A percentile compares a stretch with the other conserved stretches of the same genome.
Evolutionary conservation across 2,329 filamentous ascomycete genomes (phyloP).

Genomic region (Penicillium sp.): DNA sequence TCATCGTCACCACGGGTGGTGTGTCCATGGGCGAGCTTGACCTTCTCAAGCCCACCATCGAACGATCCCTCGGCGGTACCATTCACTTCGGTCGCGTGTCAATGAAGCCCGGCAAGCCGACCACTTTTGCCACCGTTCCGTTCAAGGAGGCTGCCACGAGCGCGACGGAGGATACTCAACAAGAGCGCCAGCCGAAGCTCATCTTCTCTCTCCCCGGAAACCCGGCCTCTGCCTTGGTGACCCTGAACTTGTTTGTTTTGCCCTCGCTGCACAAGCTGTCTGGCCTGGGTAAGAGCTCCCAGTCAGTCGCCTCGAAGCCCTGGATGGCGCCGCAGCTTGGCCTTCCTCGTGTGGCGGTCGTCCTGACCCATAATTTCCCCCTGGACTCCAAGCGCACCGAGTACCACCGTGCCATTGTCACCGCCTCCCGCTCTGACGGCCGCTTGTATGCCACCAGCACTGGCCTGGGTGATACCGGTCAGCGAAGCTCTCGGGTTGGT

Average conservation of each 20-base stretch:
- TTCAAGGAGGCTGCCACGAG: slow-evolving; percentile 50
- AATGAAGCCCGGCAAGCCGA: slow-evolving; percentile 98
- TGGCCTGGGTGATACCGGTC: slow-evolving; percentile 61
- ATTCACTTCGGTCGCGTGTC: slow-evolving; percentile 95
- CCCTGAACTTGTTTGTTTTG: slow-evolving; percentile 90
- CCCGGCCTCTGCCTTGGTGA: slow-evolving; percentile 88
- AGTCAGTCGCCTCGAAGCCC: slow-evolving; percentile 16
- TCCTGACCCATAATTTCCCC: slow-evolving; percentile 69
- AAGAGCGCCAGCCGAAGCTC: slow-evolving; percentile 63
- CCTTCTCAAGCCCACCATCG: slow-evolving; percentile 92
- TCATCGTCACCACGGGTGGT: slow-evolving; percentile 89
- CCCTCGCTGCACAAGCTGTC: slow-evolving; percentile 78
- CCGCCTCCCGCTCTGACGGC: slow-evolving; percentile 64
- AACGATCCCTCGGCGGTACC: slow-evolving; percentile 82
- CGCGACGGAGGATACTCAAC: slow-evolving; percentile 44
- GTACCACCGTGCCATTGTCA: slow-evolving; percentile 83
- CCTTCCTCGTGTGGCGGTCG: slow-evolving; percentile 71
- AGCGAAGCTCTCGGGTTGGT: slow-evolving; percentile 85
- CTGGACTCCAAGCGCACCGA: slow-evolving; percentile 78
- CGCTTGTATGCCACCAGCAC: slow-evolving; percentile 75
- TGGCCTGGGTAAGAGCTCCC: slow-evolving; percentile 55
- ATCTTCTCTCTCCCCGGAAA: slow-evolving; percentile 94
- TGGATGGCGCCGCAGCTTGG: slow-evolving; percentile 62
- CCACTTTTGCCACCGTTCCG: slow-evolving; percentile 89
- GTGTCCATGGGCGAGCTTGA: slow-evolving; percentile 98